Base-by-base conservation (phyloP, 2,329 filamentous ascomycete species). In the Stemphylium lycopersici region DNA sequence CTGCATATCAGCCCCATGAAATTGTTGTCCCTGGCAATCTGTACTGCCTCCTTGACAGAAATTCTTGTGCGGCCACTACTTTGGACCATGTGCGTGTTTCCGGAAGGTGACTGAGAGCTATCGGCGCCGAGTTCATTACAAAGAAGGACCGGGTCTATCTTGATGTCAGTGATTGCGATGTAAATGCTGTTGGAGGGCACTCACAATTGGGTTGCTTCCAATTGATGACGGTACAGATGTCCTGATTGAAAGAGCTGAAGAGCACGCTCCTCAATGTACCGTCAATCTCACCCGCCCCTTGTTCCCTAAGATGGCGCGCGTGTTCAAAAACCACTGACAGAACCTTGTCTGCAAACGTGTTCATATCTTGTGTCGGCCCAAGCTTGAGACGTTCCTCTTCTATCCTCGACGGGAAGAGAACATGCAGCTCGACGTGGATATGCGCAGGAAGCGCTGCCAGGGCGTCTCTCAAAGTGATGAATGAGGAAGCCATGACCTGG, bases 121-220 rank as follows among this genome's bases (percentile, higher is more conserved):
- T 87, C 84, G 6, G 83, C 81, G 18, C 91, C 91, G 22, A 98
- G 84, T 55, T 97, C 92, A 74, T 98, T 98, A 78, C 93, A 97
- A 41, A 98, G 82, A 65, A 99, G 90, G 0, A 98, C 91, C 0
- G 95, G 95, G 73, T 96, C 86, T 87, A 45, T 31, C 20, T 22
- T 15, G 11, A 15, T 24, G 49, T 70, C 22, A 71, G 62, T 41
- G 48, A 36, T 15, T 20, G 11, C 13, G 18, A 4, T 37, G 6
- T 22, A 12, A 2, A 18, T n/a, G 6, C 10, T 41, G n/a, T 12
- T 26, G 20, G 11, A 44, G 13, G 37, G 20, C 18, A 77, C 84
- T 77, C 73, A 88, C 86, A 99, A 72, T 98, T 99, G 2, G 95
- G 95, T 75, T 99, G 95, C 76, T 99, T 99, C 95, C 95, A 99